These are phyloP conservation scores for Colletotrichum gloeosporioides DNA, from an alignment of 2,329 filamentous ascomycete species.

Conservation along the genomic window DNA sequence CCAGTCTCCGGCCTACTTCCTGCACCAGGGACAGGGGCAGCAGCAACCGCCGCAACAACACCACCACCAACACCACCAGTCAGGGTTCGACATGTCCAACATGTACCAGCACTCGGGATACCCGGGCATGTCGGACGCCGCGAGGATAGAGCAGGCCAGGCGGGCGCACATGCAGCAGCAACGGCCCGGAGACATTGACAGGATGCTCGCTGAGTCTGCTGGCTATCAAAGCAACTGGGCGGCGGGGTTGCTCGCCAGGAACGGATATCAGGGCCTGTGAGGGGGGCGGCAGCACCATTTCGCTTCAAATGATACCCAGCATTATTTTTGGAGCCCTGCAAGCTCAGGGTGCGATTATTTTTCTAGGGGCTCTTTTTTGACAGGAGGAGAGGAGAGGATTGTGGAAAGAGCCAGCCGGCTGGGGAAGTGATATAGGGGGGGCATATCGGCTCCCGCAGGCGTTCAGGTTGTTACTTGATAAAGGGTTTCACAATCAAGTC, in stretches of 20 bases:
- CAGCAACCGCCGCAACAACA: constrained; percentile 34
- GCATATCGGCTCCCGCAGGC: not conserved
- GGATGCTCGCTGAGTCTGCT: constrained; percentile 22
- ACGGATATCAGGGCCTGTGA: constrained; percentile 20
- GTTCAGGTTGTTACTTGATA: constrained; percentile 8
- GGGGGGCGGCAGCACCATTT: not conserved
- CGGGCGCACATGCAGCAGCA: constrained; percentile 23
- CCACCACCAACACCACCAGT: constrained; percentile 23
- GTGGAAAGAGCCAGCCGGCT: not conserved
- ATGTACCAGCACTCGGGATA: constrained; percentile 22
- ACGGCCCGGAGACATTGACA: constrained; percentile 20
- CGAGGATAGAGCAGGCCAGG: constrained; percentile 20
- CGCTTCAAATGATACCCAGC: constrained; percentile 23
- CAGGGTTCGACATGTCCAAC: constrained; percentile 18
- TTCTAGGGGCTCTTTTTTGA: not conserved
- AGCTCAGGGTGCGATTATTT: constrained; percentile 17
- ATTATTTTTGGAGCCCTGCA: constrained; percentile 20
- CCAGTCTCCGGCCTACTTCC: constrained; percentile 73
- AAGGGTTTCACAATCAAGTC: not conserved
- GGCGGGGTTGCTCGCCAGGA: constrained; percentile 22
- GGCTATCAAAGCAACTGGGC: constrained; percentile 23
- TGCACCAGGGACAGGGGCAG: constrained; percentile 56
- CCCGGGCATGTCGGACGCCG: constrained; percentile 15
- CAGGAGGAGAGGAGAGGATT: not conserved
- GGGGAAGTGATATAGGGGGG: not conserved